Conservation (phyloP, 1,284 basidiomycete genomes). For the Tilletia horrida region DNA sequence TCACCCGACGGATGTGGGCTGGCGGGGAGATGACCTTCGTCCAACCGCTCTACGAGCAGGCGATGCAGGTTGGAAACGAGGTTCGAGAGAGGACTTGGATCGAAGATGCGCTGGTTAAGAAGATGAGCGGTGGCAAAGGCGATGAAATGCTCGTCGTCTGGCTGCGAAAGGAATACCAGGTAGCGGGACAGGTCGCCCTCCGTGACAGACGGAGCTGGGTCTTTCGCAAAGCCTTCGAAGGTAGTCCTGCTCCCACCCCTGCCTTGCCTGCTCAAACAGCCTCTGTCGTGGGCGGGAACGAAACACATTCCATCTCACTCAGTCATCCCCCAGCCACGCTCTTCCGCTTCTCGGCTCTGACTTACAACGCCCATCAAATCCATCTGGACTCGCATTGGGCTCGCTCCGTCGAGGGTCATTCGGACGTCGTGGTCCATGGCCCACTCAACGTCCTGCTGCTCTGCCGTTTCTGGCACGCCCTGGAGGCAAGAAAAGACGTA, state of each 20-base stretch:
- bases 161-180: conserved; percentile 22
- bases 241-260: too few species aligned
- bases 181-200: not conserved
- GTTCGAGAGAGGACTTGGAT: conserved; percentile 20
- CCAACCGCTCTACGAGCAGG: not conserved
- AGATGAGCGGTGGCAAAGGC: not conserved
- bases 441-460: conserved; percentile 40
- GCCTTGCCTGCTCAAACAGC: too few species aligned
- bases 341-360: conserved; percentile 50
- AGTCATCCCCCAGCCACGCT: conserved; percentile 28
- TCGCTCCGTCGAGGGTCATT: conserved; percentile 40
- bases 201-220: conserved; percentile 24
- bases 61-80: conserved; percentile 1
- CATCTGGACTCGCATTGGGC: conserved; percentile 46
- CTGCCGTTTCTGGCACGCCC: conserved; percentile 22
- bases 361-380: conserved; percentile 49
- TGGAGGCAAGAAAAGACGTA: not conserved
- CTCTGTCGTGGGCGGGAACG: too few species aligned
- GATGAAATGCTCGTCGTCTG: conserved; percentile 27
- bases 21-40: conserved; percentile 23
- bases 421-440: conserved; percentile 30
- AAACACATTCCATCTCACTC: conserved; percentile 15
- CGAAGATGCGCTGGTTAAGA: conserved; percentile 22
- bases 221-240: conserved; percentile 8
- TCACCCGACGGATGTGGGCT: conserved; percentile 26